Percentiles rank a stretch among this genome's conserved stretches.
phyloP scores from a whole-genome alignment of 2,329 filamentous ascomycete species.

The Aspergillus persii region DNA sequence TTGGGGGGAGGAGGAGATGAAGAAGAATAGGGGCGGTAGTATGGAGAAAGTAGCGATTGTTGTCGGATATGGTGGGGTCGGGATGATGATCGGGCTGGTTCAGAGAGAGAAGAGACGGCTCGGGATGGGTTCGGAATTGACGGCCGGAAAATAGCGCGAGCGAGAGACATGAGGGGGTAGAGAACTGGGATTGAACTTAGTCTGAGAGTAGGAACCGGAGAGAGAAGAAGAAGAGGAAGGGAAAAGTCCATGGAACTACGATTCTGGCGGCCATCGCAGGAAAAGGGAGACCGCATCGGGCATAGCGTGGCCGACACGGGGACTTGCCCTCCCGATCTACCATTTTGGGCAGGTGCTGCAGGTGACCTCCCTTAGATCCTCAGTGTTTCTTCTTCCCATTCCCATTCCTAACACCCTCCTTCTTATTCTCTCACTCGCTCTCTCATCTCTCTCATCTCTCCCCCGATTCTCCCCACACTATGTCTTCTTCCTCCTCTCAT shows the following conservation, averaged over 20 bases:
- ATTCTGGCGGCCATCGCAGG: neutral
- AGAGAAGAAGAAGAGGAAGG: neutral
- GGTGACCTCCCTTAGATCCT: too few relatives aligned
- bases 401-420: too few relatives aligned
- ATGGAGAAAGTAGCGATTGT: slow-evolving; percentile 2
- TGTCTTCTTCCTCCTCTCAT: neutral
- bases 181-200: neutral
- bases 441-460: neutral
- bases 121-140: slow-evolving; percentile 1
- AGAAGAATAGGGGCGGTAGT: slow-evolving; percentile 17
- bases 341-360: neutral
- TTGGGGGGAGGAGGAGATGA: slow-evolving; percentile 8
- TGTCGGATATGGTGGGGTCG: slow-evolving; percentile 16
- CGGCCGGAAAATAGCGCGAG: neutral
- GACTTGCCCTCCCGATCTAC: neutral
- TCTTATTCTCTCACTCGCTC: neutral
- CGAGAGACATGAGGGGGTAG: neutral
- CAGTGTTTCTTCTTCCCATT: too few relatives aligned
- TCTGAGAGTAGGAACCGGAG: neutral
- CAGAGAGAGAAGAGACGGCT: neutral
- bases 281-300: neutral
- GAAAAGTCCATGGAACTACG: neutral
- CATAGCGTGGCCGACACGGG: neutral
- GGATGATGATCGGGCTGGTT: slow-evolving; percentile 11
- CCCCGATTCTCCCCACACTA: too few relatives aligned